Percentiles rank a stretch among this genome's conserved stretches.
These are phyloP conservation scores for Globisporangium sylvaticum DNA, from an alignment of 352 stramenopile genomes.

Conservation along the genomic window DNA sequence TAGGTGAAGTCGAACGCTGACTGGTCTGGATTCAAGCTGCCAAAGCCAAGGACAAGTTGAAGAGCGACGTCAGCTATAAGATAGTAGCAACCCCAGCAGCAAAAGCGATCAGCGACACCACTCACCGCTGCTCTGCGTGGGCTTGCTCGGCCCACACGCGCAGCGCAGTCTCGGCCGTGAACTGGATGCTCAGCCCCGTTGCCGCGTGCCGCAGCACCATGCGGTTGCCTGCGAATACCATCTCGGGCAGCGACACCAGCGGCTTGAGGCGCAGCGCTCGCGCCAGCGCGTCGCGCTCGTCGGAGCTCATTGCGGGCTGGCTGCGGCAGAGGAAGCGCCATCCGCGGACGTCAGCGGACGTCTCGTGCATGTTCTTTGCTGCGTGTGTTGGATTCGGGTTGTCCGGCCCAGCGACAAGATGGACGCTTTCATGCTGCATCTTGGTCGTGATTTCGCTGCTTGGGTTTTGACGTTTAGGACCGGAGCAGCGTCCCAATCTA, in stretches of 20 bases:
- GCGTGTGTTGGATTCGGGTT: background rate
- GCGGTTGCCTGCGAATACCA: slow-evolving; percentile 45
- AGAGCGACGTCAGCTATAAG: background rate
- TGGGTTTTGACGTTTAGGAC: background rate
- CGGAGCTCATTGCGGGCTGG: slow-evolving; percentile 39
- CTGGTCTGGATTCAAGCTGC: slow-evolving; percentile 25
- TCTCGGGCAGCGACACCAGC: slow-evolving; percentile 47
- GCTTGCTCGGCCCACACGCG: slow-evolving; percentile 37
- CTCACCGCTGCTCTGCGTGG: too few relatives aligned
- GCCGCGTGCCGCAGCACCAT: slow-evolving; percentile 28
- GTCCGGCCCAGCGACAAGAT: background rate
- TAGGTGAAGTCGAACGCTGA: slow-evolving; percentile 61
- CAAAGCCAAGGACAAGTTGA: background rate
- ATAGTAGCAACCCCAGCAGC: background rate
- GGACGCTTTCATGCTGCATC: background rate
- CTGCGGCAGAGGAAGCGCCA: slow-evolving; percentile 41
- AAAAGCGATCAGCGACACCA: too few relatives aligned
- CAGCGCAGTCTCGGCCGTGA: slow-evolving; percentile 38
- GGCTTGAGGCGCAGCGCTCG: slow-evolving; percentile 25
- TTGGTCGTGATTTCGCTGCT: background rate
- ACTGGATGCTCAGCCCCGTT: slow-evolving; percentile 30
- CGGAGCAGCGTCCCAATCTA: background rate
- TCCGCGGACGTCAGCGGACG: slow-evolving; percentile 24
- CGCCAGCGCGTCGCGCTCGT: slow-evolving; percentile 27
- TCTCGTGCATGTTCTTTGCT: slow-evolving; percentile 14